Evolutionary conservation across 2,329 filamentous ascomycete species (phyloP), one percentile per base, ranked within the genome.

Genomic region (Ceratocystis alfenasii): DNA sequence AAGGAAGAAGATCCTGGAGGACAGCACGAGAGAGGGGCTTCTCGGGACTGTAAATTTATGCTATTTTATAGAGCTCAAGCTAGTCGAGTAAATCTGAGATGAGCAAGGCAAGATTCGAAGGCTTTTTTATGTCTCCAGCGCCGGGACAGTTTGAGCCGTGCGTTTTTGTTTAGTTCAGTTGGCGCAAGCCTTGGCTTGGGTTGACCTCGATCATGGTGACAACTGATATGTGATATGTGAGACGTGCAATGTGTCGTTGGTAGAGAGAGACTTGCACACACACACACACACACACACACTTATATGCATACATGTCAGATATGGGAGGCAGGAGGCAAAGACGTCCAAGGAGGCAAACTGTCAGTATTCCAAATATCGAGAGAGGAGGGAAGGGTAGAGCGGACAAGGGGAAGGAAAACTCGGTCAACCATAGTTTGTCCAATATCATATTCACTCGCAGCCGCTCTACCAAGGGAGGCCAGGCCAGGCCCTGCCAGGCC

Each of bases 111-210:
- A 59, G 55, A 59, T 59, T 30, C 33, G 5, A n/a, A n/a, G 7
- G 22, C 22, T 17, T 15, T 53, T 25, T 12, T 7, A 22, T 5
- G 8, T 4, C 20, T 53, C 8, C n/a, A 48, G 30, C 55, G 55
- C 55, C 33, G 28, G 55, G 55, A 59, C 55, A 22, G 55, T 59
- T 36, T 59, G 28, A 59, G 55, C 55, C 28, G 55, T 59, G 55
- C 55, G 55, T 33, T n/a, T 17, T 15, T 59, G 33, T 20, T 20
- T 30, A 59, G 55, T n/a, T 36, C 12, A 41, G 55, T 59, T 59
- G 33, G 55, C 22, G 17, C 12, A 30, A 59, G 48, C 5, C 55
- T 59, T 59, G 28, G 25, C 30, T 36, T 59, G 36, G 10, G 36
- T 41, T 15, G 36, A 41, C 36, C 36, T 41, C 36, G 36, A 41